These are phyloP conservation scores for Apiospora malaysiana DNA, from an alignment of 2,329 filamentous ascomycete genomes.

Conservation along the genomic window DNA sequence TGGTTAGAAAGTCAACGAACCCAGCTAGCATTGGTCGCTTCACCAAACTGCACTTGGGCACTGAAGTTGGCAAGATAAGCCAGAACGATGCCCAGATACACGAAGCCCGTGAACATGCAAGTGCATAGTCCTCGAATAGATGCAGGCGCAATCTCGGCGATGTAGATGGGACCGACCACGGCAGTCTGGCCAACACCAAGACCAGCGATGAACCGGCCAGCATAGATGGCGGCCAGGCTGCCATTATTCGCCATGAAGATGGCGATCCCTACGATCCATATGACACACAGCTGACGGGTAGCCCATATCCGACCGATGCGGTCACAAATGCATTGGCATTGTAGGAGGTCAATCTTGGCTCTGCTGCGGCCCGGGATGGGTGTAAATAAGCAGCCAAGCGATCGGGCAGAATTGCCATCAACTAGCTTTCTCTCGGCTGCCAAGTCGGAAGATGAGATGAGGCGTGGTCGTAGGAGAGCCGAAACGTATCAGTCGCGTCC, in stretches of 20 bases:
- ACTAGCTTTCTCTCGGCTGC: background rate
- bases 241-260: conserved; percentile 64
- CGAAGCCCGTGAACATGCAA: conserved; percentile 71
- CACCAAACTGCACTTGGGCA: conserved; percentile 54
- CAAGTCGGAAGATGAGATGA: background rate
- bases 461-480: background rate
- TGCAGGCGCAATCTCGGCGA: conserved; percentile 74
- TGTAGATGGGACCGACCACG: conserved; percentile 73
- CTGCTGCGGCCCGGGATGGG: background rate
- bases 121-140: conserved; percentile 76
- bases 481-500: background rate
- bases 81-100: conserved; percentile 79
- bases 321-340: conserved; percentile 51
- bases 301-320: conserved; percentile 68
- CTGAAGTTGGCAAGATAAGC: conserved; percentile 80
- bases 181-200: conserved; percentile 71
- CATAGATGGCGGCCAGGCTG: conserved; percentile 63
- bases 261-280: conserved; percentile 64
- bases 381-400: background rate
- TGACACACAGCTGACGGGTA: conserved; percentile 59
- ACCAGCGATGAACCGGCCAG: conserved; percentile 70
- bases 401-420: background rate
- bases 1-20: conserved; percentile 30
- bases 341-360: background rate
- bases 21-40: conserved; percentile 56